Base-by-base conservation (phyloP, 2,329 filamentous ascomycete species). In the Fusarium euwallaceae region DNA sequence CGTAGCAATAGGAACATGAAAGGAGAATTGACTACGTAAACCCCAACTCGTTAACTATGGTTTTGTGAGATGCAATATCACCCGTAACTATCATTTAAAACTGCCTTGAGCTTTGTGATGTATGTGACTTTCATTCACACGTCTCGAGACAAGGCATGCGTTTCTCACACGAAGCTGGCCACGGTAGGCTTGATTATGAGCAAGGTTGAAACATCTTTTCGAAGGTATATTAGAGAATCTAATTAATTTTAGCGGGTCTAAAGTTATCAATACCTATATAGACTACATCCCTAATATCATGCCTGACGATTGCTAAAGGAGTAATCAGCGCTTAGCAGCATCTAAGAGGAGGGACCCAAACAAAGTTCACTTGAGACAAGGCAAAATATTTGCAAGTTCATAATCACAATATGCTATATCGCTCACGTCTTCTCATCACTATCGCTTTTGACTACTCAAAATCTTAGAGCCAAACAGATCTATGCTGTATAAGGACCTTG, bases 401-500 rank as follows among this genome's bases (percentile, higher is more conserved):
- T 43, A 14, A 16, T 9, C 6, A 27, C 3, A n/a, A 20, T 11
- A 14, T 43, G 7, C 17, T 11, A 29, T 4, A n/a, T 61, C 2
- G 7, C 24, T 32, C 17, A 22, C n/a, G 17, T 29, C 24, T 32
- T 55, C 17, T 27, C 27, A 55, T 45, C 10, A 59, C 29, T 45
- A 59, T 59, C 62, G 37, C 8, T 45, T 61, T 56, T 45, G n/a
- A 14, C 24, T 32, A 45, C 20, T 45, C 12, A 22, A 6, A 8
- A 22, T 2, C 6, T 8, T 45, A 7, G 41, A 45, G 41, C 4
- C 11, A 22, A 43, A 14, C 41, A 22, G 6, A 22, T 43, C 87
- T 86, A 85, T 84, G 17, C 55, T 36, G 66, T 73, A 62, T 77
- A 76, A 20, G 75, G 75, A 36, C 65, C 45, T 8, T 62, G 58